Evolutionary conservation across 352 stramenopile genomes (phyloP), one percentile per base, ranked within the genome.

Genomic region (Globisporangium camurandrum): DNA sequence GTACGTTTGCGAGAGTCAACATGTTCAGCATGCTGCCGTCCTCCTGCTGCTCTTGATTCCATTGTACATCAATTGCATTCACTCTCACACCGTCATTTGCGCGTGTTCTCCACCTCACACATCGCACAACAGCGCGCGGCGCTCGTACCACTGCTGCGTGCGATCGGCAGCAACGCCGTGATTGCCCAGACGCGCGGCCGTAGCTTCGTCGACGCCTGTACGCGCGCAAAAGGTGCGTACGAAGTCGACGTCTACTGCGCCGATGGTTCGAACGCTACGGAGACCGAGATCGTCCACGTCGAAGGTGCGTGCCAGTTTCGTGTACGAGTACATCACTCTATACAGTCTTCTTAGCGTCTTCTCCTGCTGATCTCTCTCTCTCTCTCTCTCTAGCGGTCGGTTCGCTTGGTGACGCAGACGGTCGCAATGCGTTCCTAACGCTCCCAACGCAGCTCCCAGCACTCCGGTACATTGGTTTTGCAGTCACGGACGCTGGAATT

Each of bases 401-500:
- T 12, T 61, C 62, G 36, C 41, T 76, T 22, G 65, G 66, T 16
- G 39, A 46, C 7, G 28, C 43, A 0, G 46, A 61, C 3, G 66
- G 58, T 6, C 44, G 54, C 24, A 45, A 31, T 17, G 66, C 62
- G 12, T 71, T 75, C 40, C 45, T 76, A 24, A 24, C 27, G 33
- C 51, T 76, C 5, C 64, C 67, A 9, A 31, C 17, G 6, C 46
- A 69, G 36, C 42, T 76, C 6, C 38, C 54, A 27, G 19, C 48
- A 17, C 53, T 78, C 30, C 31, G 53, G 19, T 69, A 61, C 37
- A 69, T 81, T 52, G 64, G 66, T 17, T 60, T 81, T 26, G 69
- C 68, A 5, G 56, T 81, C 22, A 81, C 69, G 16, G 69, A 81
- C 46, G 47, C 49, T 12, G 69, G 69, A 24, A 49, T 81, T n/a